Evolutionary conservation across 2,329 filamentous ascomycete genomes (phyloP).

Genomic region (Fusarium begoniae): DNA sequence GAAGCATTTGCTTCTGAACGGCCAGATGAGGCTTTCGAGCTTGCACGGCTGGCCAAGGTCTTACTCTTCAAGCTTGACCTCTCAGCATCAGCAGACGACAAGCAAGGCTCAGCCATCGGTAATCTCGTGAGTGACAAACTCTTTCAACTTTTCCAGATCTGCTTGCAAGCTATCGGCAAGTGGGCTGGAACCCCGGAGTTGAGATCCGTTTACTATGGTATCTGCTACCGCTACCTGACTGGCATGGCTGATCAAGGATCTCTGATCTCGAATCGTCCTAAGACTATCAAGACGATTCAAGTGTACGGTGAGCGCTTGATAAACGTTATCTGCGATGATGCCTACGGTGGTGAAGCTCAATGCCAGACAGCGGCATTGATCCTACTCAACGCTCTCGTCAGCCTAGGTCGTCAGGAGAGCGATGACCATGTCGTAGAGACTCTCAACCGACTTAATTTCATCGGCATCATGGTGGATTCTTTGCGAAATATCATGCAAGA

Average conservation of each 20-base stretch:
- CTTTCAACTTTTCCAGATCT: constrained; percentile 90
- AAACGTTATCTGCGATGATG: constrained; percentile 91
- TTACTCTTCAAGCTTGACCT: constrained; percentile 77
- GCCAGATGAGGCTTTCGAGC: constrained; percentile 74
- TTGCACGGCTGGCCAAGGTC: constrained; percentile 79
- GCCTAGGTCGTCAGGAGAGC: constrained; percentile 75
- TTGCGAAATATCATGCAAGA: constrained; percentile 81
- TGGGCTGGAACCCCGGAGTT: constrained; percentile 76
- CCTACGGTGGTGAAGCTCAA: constrained; percentile 81
- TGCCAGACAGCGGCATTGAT: constrained; percentile 89
- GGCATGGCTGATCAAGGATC: constrained; percentile 69
- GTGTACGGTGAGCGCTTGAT: constrained; percentile 79
- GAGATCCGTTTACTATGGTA: constrained; percentile 88
- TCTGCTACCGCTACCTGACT: constrained; percentile 85
- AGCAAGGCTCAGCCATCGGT: constrained; percentile 61
- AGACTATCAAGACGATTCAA: constrained; percentile 77
- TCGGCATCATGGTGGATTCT: constrained; percentile 89
- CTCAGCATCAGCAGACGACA: constrained; percentile 48
- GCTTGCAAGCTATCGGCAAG: constrained; percentile 80
- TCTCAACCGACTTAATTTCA: constrained; percentile 87
- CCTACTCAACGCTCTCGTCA: constrained; percentile 80
- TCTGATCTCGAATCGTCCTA: constrained; percentile 57
- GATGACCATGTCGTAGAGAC: constrained; percentile 80
- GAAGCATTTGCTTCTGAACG: constrained; percentile 78
- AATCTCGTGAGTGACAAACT: constrained; percentile 89